Evolutionary conservation across 2,329 filamentous ascomycete species (phyloP), one percentile per base, ranked within the genome.

Genomic region (Ramichloridium luteum): DNA sequence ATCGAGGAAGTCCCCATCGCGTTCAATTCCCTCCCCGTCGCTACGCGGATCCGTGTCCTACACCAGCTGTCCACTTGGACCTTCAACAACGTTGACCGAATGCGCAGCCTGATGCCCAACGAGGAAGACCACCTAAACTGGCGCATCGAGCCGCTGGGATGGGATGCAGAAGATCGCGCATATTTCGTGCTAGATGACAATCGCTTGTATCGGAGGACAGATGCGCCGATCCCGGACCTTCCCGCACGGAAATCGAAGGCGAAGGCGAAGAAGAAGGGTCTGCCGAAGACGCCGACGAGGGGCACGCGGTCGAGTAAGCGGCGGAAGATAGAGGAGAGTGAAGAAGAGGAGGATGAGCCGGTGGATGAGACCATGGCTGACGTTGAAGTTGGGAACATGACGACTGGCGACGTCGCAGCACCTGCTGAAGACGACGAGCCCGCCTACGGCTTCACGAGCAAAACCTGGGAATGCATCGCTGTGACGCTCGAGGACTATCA

Each of bases 171-270:
- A 28, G 86, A 93, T 42, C 77, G 84, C 22, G 77, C 76, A 20
- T 93, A 96, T 53, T 93, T 80, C 50, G 77, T 96, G 3, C 70
- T 98, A 3, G 88, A 96, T 47, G 90, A 98, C 54, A 92, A 94
- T 48, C 74, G 90, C 40, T 65, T 98, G 25, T 98, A 98, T 55
- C 80, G 86, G 34, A 68, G 80, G 39, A 84, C 81, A n/a, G 82
- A 93, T 37, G 70, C 79, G 15, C 72, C 74, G 1, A 65, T 72
- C 2, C 42, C 45, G 6, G n/a, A 23, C 8, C 20, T 23, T n/a
- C 8, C 20, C 8, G 20, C 20, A 23, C 8, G n/a, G n/a, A 59
- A 59, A 36, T 38, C 56, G 4, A 65, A 63, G 39, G 13, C 57
- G 3, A 71, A 78, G 67, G 56, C 64, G 4, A 81, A 75, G 47